Conservation (phyloP, 192 early-diverging fungal species). For the Endogone sp. region DNA sequence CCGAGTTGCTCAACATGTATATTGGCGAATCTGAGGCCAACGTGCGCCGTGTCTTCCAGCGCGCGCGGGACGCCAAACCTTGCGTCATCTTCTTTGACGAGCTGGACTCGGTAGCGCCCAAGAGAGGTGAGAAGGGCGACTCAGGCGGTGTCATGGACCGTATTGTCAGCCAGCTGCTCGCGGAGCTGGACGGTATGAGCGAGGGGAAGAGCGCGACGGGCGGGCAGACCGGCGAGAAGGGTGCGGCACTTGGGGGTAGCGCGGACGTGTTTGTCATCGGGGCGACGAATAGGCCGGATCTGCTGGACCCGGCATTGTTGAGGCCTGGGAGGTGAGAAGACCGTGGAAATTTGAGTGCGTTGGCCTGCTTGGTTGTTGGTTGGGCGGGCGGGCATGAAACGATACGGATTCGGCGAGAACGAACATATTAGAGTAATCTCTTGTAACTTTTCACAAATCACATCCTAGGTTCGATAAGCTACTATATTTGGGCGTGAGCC, state of each 20-base stretch:
- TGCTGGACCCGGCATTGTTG: constrained; percentile 90
- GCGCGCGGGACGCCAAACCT: constrained; percentile 93
- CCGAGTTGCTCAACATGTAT: constrained; percentile 98
- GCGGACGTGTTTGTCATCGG: constrained; percentile 97
- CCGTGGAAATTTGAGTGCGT: not conserved
- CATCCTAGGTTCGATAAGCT: constrained; percentile 88
- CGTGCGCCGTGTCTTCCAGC: constrained; percentile 92
- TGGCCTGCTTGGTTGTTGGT: not conserved
- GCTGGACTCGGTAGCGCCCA: constrained; percentile 96
- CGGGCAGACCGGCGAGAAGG: constrained; percentile 7
- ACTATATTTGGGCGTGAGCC: constrained; percentile 93
- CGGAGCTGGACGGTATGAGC: constrained; percentile 94
- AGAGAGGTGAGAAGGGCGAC: constrained; percentile 97
- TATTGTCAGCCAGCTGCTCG: constrained; percentile 93
- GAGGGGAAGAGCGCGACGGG: constrained; percentile 22
- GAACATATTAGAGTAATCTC: too few relatives aligned
- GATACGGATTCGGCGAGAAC: too few relatives aligned
- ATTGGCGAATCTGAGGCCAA: constrained; percentile 99
- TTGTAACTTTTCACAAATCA: too few relatives aligned
- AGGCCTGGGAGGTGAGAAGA: constrained; percentile 86
- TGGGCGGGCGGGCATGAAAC: too few relatives aligned
- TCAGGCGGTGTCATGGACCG: constrained; percentile 99
- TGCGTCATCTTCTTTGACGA: constrained; percentile 99
- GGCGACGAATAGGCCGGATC: constrained; percentile 97
- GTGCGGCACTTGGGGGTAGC: constrained; percentile 24